A percentile compares a stretch with the other conserved stretches of the same genome.
Evolutionary conservation across 164 flowering plant species (phyloP).

Genomic region (Chloranthus sessilifolius): DNA sequence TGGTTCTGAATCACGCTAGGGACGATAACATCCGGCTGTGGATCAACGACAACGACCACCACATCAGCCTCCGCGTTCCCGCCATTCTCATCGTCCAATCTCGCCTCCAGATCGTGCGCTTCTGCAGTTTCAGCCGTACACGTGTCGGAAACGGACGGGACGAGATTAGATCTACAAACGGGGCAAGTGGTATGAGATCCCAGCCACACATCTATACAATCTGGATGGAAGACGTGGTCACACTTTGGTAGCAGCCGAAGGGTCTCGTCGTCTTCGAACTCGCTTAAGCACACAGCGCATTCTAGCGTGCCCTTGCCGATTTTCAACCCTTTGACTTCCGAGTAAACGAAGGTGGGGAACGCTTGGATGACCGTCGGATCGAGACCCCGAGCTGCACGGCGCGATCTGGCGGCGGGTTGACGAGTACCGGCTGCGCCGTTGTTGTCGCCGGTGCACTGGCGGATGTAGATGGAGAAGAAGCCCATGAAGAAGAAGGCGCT

Average conservation of each 20-base stretch:
- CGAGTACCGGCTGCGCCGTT: slow-evolving; percentile 1
- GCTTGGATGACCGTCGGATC: slow-evolving; percentile 30
- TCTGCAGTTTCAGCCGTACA: too few species aligned
- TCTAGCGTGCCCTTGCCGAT: slow-evolving; percentile 39
- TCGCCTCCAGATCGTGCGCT: slow-evolving; percentile 27
- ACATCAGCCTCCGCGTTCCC: not conserved
- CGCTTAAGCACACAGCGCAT: slow-evolving; percentile 59
- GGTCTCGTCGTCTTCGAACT: slow-evolving; percentile 46
- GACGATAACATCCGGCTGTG: slow-evolving; percentile 1
- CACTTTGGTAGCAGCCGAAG: slow-evolving; percentile 54
- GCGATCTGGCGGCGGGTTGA: not conserved
- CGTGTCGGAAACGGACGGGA: too few species aligned
- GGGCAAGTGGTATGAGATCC: slow-evolving; percentile 49
- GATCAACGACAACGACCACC: not conserved
- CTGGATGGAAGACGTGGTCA: slow-evolving; percentile 49
- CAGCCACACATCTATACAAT: slow-evolving; percentile 53
- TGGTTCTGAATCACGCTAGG: too few species aligned
- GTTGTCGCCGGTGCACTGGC: slow-evolving; percentile 28
- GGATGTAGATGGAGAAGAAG: slow-evolving; percentile 26
- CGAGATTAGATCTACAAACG: slow-evolving; percentile 46
- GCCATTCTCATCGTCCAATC: slow-evolving; percentile 17
- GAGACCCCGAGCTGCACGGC: slow-evolving; percentile 25
- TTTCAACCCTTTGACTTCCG: slow-evolving; percentile 42
- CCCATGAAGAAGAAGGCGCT: slow-evolving; percentile 32
- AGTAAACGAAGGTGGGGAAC: slow-evolving; percentile 48